Evolutionary conservation across 495 filamentous ascomycete species (phyloP), one percentile per base, ranked within the genome.

Genomic region (Hypomontagnella submonticulosa): DNA sequence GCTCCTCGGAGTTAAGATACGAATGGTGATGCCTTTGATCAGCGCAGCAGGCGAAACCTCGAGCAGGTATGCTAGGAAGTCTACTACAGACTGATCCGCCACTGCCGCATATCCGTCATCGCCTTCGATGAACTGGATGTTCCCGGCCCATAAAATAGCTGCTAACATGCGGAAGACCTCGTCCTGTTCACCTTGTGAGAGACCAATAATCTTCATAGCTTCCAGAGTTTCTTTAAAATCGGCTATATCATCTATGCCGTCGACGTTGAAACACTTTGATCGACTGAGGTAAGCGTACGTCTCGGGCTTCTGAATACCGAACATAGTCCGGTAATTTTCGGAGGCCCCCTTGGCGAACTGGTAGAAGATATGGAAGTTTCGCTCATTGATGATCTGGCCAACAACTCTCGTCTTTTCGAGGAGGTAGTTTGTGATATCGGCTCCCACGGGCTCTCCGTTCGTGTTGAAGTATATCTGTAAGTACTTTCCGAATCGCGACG

Each of bases 321-420:
- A 97, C 34, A 79, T 89, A 61, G 93, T 87, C 73, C 93, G 82
- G 75, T 97, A 96, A 43, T 90, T 88, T 69, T 90, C 84, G 8
- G 92, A 89, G 11, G 95, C 96, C 0, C 90, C 93, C 75, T 99
- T 99, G 16, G 96, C 89, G 76, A 97, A 97, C 75, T 99, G 96
- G 76, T 99, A 99, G 75, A 99, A 98, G 69, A 99, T 98, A 76
- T 99, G 96, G 79, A 99, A 99, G 75, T 97, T 98, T 64, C 96
- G 87, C 83, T 99, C 96, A 64, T 98, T 94, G 57, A 77, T 83
- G 65, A 97, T 98, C 79, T 98, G 96, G 5, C 94, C 93, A 1
- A 98, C 95, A 1, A 99, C 96, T 78, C 96, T 83, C 16, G 90
- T 88, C 81, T 98, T 98, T 74, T 99, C 96, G 54, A 99, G 82